These are phyloP conservation scores for Trametes cingulata DNA, from an alignment of 768 basidiomycete species.

Conservation along the genomic window DNA sequence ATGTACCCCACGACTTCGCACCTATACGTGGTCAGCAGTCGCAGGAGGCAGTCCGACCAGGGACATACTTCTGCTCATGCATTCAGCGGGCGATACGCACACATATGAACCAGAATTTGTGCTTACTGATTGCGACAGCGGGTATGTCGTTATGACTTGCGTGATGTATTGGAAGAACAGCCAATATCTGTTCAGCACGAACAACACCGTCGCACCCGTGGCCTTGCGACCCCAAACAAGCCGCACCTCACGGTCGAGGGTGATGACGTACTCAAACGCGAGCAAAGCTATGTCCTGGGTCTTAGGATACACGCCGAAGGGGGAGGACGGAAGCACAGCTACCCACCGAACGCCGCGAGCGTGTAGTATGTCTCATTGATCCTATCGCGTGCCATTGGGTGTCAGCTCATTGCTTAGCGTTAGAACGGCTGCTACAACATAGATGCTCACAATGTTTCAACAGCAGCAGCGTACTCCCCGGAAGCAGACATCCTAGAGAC, in stretches of 20 bases:
- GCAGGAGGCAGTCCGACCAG: too few relatives aligned
- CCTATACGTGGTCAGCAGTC: not conserved
- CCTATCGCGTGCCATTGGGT: not conserved
- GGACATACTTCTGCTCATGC: too few relatives aligned
- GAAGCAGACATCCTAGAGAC: too few relatives aligned
- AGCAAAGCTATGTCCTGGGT: conserved; percentile 4
- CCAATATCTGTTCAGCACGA: conserved; percentile 19
- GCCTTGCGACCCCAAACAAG: conserved; percentile 19
- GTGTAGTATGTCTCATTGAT: conserved; percentile 8
- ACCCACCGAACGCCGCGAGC: conserved; percentile 2
- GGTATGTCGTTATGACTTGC: conserved; percentile 4
- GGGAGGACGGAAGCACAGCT: not conserved
- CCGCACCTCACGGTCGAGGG: conserved; percentile 13
- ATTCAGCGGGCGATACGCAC: not conserved
- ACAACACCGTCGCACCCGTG: conserved; percentile 15
- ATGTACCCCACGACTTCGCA: conserved; percentile 7
- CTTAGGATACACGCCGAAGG: not conserved
- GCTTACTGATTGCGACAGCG: conserved; percentile 4
- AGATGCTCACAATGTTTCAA: too few relatives aligned
- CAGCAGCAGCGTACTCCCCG: too few relatives aligned
- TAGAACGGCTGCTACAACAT: too few relatives aligned
- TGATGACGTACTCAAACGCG: conserved; percentile 16
- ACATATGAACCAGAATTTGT: too few relatives aligned
- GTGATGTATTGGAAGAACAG: conserved; percentile 12
- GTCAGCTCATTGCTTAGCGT: too few relatives aligned